These are phyloP conservation scores for Zygnema circumcarinatum DNA, from an alignment of 139 green algal species.

Conservation along the genomic window DNA sequence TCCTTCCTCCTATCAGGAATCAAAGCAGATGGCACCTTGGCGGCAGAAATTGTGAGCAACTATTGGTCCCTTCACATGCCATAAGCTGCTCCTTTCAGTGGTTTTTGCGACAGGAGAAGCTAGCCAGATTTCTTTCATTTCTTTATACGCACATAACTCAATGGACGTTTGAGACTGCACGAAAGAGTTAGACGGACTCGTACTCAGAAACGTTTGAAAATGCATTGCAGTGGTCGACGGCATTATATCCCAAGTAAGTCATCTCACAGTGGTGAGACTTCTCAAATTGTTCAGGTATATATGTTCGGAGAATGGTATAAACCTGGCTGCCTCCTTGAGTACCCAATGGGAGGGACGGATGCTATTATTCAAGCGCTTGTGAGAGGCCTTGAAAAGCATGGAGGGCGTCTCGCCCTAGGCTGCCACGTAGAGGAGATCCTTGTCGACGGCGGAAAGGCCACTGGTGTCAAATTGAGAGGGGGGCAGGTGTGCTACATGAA, in stretches of 20 bases:
- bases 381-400: slow-evolving; percentile 85
- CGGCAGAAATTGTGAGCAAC: slow-evolving; percentile 76
- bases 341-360: slow-evolving; percentile 85
- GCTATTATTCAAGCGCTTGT: slow-evolving; percentile 90
- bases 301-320: slow-evolving; percentile 71
- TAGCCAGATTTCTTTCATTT: too few relatives aligned
- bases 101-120: too few relatives aligned
- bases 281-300: slow-evolving; percentile 58
- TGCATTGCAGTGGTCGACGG: too few relatives aligned
- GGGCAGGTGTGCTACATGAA: slow-evolving; percentile 31
- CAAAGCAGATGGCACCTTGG: slow-evolving; percentile 89
- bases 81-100: neutral
- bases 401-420: slow-evolving; percentile 77
- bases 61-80: neutral
- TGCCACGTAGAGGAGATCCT: slow-evolving; percentile 80
- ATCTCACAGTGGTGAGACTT: too few relatives aligned
- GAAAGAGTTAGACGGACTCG: too few relatives aligned
- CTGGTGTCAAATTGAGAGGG: slow-evolving; percentile 43
- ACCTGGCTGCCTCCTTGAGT: slow-evolving; percentile 74
- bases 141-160: too few relatives aligned
- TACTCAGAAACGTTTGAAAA: too few relatives aligned
- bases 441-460: slow-evolving; percentile 50
- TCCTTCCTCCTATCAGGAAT: slow-evolving; percentile 94
- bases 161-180: too few relatives aligned
- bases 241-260: too few relatives aligned